Evolutionary conservation across 2,329 filamentous ascomycete genomes (phyloP), one percentile per base, ranked within the genome.

Genomic region (Fusarium illudens): DNA sequence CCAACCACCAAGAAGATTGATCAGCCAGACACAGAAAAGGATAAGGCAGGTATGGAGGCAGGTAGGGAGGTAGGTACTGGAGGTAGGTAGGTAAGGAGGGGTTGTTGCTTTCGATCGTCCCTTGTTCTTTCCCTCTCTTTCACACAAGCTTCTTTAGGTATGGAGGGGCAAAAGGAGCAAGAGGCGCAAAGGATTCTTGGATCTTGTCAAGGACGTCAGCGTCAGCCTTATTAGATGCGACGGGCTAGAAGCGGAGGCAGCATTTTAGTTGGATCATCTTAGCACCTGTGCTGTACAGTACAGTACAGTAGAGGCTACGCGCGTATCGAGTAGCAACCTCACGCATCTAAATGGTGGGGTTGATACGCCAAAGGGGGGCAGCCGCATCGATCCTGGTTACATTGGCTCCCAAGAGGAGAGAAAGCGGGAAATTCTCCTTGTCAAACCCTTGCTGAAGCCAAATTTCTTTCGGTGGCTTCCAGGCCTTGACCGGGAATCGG

Each of bases 221-320:
- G 62, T 64, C 66, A 69, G 66, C 66, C 67, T 69, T 70, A 70
- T 64, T 60, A 67, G 56, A 64, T 53, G 55, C 58, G 59, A 30
- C 48, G 27, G 25, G 34, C 19, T 42, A 25, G 39, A 46, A 46
- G 37, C 27, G 58, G 36, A 36, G 33, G 36, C 37, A 39, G 20
- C 19, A 13, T 19, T 19, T 32, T 56, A 27, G 37, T 17, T 39
- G 30, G 20, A 15, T 27, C 22, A 37, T 25, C 20, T 27, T 34
- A 19, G 53, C 20, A 46, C 48, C 36, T 17, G 30, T 15, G 25
- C 12, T 51, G 10, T 22, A 33, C 13, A 36, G 33, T 50, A n/a
- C n/a, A n/a, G n/a, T n/a, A 53, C 34, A 37, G 36, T 30, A 58
- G 36, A 52, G 62, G 48, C 34, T 67, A 69, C 66, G 66, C 58